Evolutionary conservation across 768 basidiomycete species (phyloP).

Genomic region (Termitomyces sp.): DNA sequence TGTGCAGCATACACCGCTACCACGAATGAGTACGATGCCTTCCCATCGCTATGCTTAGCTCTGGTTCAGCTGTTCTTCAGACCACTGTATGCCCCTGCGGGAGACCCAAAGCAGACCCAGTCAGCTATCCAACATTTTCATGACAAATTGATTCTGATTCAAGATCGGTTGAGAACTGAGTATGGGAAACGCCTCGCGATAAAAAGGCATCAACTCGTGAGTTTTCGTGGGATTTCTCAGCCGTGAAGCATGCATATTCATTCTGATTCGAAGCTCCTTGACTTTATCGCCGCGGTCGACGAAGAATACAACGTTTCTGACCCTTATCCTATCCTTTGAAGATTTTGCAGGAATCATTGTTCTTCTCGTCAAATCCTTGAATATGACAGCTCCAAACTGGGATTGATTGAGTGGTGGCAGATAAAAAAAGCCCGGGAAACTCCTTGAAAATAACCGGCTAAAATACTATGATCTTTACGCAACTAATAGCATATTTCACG

Average conservation of each 20-base stretch:
- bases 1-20: slow-evolving; percentile 60
- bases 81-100: slow-evolving; percentile 40
- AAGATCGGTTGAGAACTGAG: slow-evolving; percentile 70
- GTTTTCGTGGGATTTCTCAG: slow-evolving; percentile 1
- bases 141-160: slow-evolving; percentile 78
- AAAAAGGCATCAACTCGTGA: slow-evolving; percentile 66
- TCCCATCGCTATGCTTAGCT: not conserved
- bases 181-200: slow-evolving; percentile 63
- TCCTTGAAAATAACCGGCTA: too few relatives aligned
- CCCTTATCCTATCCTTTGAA: not conserved
- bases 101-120: slow-evolving; percentile 33
- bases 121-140: slow-evolving; percentile 80
- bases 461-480: too few relatives aligned
- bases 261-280: slow-evolving; percentile 9
- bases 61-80: slow-evolving; percentile 17
- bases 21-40: slow-evolving; percentile 37
- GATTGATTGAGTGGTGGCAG: too few relatives aligned
- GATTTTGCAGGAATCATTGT: not conserved
- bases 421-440: too few relatives aligned
- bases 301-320: slow-evolving; percentile 11
- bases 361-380: not conserved
- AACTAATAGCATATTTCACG: not conserved
- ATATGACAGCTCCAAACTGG: not conserved
- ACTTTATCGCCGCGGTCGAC: slow-evolving; percentile 11
- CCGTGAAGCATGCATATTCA: not conserved